These are phyloP conservation scores for Crithidia bombi DNA, from an alignment of 208 protist species.

Conservation along the genomic window DNA sequence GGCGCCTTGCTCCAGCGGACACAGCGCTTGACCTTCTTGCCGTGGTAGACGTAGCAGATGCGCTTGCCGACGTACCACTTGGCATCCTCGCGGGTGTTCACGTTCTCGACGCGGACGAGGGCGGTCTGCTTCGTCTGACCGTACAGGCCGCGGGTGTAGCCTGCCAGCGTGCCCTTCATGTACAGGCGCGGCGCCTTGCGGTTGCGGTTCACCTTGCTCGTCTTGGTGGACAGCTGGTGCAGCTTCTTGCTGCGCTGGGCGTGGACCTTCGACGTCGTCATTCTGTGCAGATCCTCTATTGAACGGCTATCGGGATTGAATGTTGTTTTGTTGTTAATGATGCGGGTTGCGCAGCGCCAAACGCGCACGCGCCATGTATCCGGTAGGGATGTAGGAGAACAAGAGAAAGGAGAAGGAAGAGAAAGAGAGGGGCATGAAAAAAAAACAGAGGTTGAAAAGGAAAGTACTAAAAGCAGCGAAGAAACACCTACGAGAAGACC, in stretches of 20 bases:
- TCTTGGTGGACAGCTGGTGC: slow-evolving; percentile 87
- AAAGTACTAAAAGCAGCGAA: not conserved
- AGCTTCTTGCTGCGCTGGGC: slow-evolving; percentile 92
- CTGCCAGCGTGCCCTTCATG: slow-evolving; percentile 92
- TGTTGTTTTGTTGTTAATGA: no score
- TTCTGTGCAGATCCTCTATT: slow-evolving; percentile 28
- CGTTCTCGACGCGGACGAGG: slow-evolving; percentile 97
- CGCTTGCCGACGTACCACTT: slow-evolving; percentile 99
- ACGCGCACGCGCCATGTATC: not conserved
- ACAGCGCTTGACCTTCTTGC: slow-evolving; percentile 93
- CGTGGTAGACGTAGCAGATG: slow-evolving; percentile 98
- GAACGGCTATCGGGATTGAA: slow-evolving; percentile 3
- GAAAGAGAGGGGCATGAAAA: not conserved
- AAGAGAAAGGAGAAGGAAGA: not conserved
- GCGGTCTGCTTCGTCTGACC: slow-evolving; percentile 95
- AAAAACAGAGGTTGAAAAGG: not conserved
- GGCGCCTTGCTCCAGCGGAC: slow-evolving; percentile 91
- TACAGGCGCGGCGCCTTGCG: slow-evolving; percentile 90
- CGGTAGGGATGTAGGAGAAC: not conserved
- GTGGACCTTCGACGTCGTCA: slow-evolving; percentile 78
- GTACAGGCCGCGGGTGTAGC: slow-evolving; percentile 91
- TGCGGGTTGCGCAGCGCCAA: no score
- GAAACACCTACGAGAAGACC: not conserved
- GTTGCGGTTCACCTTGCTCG: slow-evolving; percentile 82
- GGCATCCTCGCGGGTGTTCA: slow-evolving; percentile 95